phyloP scores from a whole-genome alignment of 2,329 filamentous ascomycete genomes.

The Neofusicoccum kwambonambiense region DNA sequence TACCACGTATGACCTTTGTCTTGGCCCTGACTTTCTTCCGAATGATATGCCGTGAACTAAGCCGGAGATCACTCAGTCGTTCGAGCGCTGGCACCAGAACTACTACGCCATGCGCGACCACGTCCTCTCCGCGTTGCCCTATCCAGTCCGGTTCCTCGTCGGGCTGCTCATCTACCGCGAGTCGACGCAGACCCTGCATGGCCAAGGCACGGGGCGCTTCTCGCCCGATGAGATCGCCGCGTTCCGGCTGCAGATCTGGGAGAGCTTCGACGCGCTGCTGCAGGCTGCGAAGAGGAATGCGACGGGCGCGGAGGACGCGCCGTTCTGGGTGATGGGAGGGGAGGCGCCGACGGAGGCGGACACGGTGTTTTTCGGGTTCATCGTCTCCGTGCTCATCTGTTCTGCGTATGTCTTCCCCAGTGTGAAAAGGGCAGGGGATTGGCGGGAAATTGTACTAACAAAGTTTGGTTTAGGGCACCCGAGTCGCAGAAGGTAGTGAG shows the following conservation, averaged over 20 bases:
- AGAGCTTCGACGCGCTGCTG: slow-evolving; percentile 49
- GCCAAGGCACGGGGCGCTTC: slow-evolving; percentile 57
- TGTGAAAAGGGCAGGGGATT: background rate
- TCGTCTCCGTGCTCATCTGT: slow-evolving; percentile 53
- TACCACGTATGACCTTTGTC: slow-evolving; percentile 42
- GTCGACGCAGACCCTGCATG: slow-evolving; percentile 47
- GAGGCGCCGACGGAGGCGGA: slow-evolving; percentile 58
- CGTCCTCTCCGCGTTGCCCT: slow-evolving; percentile 51
- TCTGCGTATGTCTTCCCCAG: slow-evolving; percentile 48
- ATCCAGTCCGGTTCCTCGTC: slow-evolving; percentile 51
- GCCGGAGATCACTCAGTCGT: slow-evolving; percentile 29
- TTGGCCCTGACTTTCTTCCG: no score
- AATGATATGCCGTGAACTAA: no score
- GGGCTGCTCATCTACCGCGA: slow-evolving; percentile 52
- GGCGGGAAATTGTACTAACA: background rate
- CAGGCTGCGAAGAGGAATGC: slow-evolving; percentile 34
- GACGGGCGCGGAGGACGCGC: slow-evolving; percentile 25
- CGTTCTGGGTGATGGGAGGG: slow-evolving; percentile 60
- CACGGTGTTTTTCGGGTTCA: slow-evolving; percentile 57
- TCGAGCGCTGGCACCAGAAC: slow-evolving; percentile 60
- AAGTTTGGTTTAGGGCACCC: slow-evolving; percentile 32
- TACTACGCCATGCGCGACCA: slow-evolving; percentile 59
- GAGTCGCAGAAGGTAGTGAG: slow-evolving; percentile 47
- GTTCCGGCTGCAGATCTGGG: slow-evolving; percentile 55
- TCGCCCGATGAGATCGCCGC: slow-evolving; percentile 48